These are phyloP conservation scores for Calycina marina DNA, from an alignment of 2,329 filamentous ascomycete genomes.

Conservation along the genomic window DNA sequence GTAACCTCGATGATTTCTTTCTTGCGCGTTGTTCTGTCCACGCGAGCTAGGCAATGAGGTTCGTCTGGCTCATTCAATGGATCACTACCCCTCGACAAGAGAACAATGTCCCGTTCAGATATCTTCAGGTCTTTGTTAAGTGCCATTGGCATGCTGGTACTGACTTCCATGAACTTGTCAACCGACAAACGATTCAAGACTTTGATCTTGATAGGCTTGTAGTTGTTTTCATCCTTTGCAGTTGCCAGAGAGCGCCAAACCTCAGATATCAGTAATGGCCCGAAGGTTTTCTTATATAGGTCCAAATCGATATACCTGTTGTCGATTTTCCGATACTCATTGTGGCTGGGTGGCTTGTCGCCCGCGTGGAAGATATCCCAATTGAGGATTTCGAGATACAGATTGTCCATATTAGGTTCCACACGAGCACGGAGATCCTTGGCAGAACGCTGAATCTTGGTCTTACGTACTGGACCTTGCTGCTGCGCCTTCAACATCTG, in stretches of 20 bases:
- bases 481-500: slow-evolving; percentile 36
- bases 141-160: slow-evolving; percentile 59
- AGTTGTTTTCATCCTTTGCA: slow-evolving; percentile 70
- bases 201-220: slow-evolving; percentile 74
- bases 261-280: slow-evolving; percentile 79
- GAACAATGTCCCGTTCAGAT: slow-evolving; percentile 74
- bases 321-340: slow-evolving; percentile 60
- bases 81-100: slow-evolving; percentile 61
- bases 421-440: slow-evolving; percentile 92
- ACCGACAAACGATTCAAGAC: slow-evolving; percentile 79
- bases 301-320: slow-evolving; percentile 61
- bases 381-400: slow-evolving; percentile 75
- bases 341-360: slow-evolving; percentile 67
- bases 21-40: slow-evolving; percentile 68
- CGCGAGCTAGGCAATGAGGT: slow-evolving; percentile 73
- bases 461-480: slow-evolving; percentile 68
- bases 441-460: slow-evolving; percentile 62
- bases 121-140: slow-evolving; percentile 60
- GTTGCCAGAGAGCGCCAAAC: slow-evolving; percentile 92
- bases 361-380: slow-evolving; percentile 94
- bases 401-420: slow-evolving; percentile 69
- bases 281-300: slow-evolving; percentile 80
- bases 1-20: slow-evolving; percentile 71
- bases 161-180: slow-evolving; percentile 85
- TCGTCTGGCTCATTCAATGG: slow-evolving; percentile 52